phyloP scores from a whole-genome alignment of 2,329 filamentous ascomycete genomes.

The Akanthomyces lecanii region DNA sequence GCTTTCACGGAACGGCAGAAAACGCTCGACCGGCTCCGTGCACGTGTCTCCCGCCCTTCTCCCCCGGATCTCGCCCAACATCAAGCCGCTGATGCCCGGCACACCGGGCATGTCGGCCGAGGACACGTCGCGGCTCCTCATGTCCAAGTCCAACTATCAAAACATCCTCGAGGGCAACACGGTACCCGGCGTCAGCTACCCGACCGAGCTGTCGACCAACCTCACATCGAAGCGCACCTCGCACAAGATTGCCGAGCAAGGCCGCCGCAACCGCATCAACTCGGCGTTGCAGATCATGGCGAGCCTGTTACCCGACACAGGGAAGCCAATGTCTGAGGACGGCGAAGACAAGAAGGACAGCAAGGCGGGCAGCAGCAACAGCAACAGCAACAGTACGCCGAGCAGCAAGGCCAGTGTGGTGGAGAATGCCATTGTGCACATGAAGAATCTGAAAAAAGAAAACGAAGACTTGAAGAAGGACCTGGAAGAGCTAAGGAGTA shows the following conservation, averaged over 20 bases:
- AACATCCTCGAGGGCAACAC: constrained; percentile 92
- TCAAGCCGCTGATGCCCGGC: constrained; percentile 80
- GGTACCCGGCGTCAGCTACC: constrained; percentile 85
- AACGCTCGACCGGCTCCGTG: constrained; percentile 68
- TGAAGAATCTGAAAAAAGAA: constrained; percentile 76
- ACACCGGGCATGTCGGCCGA: constrained; percentile 49
- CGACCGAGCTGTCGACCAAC: constrained; percentile 85
- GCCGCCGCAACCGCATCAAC: constrained; percentile 91
- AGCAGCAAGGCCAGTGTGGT: constrained; percentile 96
- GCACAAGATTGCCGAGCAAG: constrained; percentile 97
- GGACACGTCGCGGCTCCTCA: constrained; percentile 69
- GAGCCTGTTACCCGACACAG: constrained; percentile 65
- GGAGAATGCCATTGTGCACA: constrained; percentile 95
- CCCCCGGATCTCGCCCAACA: constrained; percentile 88
- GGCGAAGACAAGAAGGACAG: constrained; percentile 46
- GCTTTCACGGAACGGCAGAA: constrained; percentile 58
- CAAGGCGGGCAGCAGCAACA: constrained; percentile 32
- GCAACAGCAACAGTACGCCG: constrained; percentile 42
- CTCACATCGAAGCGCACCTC: constrained; percentile 94
- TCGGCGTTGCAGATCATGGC: constrained; percentile 89
- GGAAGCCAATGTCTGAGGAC: constrained; percentile 36
- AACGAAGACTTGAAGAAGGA: constrained; percentile 63
- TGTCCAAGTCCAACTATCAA: constrained; percentile 96
- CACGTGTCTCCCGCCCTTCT: constrained; percentile 82
- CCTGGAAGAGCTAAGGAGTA: constrained; percentile 36